Percentiles rank a stretch among this genome's conserved stretches.
phyloP scores from a whole-genome alignment of 2,329 filamentous ascomycete species.

The Canariomyces notabilis region DNA sequence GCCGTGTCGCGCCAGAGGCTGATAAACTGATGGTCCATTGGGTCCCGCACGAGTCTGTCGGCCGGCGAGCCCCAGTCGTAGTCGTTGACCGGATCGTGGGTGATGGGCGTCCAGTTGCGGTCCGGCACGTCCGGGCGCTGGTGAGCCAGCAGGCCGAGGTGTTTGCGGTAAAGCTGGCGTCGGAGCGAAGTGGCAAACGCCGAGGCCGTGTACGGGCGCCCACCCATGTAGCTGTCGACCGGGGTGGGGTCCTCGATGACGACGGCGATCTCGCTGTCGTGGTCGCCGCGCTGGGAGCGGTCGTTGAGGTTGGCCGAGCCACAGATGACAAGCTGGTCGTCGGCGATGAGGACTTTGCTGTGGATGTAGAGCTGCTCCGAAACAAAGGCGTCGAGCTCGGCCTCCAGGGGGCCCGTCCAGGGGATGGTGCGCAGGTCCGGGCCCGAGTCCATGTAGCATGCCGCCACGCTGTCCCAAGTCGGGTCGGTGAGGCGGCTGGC shows the following conservation, averaged over 20 bases:
- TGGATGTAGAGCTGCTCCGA: constrained; percentile 60
- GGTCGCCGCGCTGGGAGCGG: constrained; percentile 71
- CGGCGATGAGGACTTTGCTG: constrained; percentile 71
- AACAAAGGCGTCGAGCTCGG: constrained; percentile 57
- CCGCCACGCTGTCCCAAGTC: constrained; percentile 70
- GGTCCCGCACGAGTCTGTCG: constrained; percentile 68
- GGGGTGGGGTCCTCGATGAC: constrained; percentile 73
- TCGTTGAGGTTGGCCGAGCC: constrained; percentile 60
- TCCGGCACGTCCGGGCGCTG: constrained; percentile 64
- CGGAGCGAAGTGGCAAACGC: constrained; percentile 76
- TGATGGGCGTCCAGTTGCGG: constrained; percentile 72
- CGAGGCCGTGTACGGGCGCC: constrained; percentile 64
- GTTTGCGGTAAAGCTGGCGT: constrained; percentile 83
- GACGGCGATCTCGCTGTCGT: constrained; percentile 87
- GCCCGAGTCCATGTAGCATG: constrained; percentile 79
- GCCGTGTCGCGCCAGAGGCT: constrained; percentile 70
- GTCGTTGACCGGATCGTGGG: constrained; percentile 59
- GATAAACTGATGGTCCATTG: constrained; percentile 63
- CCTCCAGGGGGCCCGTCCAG: constrained; percentile 51
- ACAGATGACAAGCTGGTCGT: constrained; percentile 77
- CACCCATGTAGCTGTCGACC: constrained; percentile 69
- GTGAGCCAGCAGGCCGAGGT: constrained; percentile 74
- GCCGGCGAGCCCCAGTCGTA: constrained; percentile 66
- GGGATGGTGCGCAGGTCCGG: constrained; percentile 58
- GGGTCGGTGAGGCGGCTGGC: constrained; percentile 50